Conservation (phyloP, 192 early-diverging fungal species). For the Dissophora ornata region DNA sequence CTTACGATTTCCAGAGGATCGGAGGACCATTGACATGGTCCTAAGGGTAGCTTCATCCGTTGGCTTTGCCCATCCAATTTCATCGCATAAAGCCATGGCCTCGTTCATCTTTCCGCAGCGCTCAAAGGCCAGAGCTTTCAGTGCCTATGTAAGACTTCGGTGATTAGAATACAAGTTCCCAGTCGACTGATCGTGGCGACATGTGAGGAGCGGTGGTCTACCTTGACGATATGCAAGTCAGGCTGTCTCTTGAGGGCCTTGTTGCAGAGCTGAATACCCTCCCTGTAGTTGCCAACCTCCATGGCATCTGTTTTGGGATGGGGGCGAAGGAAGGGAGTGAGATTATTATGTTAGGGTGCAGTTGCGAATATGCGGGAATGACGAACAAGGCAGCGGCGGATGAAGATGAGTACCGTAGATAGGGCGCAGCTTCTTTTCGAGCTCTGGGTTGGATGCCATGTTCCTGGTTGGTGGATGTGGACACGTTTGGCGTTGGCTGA, state of each 20-base stretch:
- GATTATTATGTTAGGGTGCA: too few relatives aligned
- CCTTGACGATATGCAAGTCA: slow-evolving; percentile 72
- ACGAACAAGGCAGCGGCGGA: too few relatives aligned
- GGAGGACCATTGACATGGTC: slow-evolving; percentile 67
- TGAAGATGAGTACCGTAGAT: slow-evolving; percentile 73
- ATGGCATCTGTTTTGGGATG: slow-evolving; percentile 63
- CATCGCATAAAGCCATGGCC: slow-evolving; percentile 68
- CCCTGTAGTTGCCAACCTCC: slow-evolving; percentile 73
- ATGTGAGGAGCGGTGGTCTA: too few relatives aligned
- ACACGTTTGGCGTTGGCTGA: too few relatives aligned
- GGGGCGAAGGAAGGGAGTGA: too few relatives aligned
- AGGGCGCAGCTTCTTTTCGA: slow-evolving; percentile 66
- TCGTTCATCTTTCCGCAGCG: slow-evolving; percentile 72
- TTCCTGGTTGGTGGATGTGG: too few relatives aligned
- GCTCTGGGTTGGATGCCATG: slow-evolving; percentile 40
- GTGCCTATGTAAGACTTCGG: slow-evolving; percentile 66
- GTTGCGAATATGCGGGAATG: too few relatives aligned
- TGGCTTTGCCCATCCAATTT: slow-evolving; percentile 70
- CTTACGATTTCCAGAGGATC: slow-evolving; percentile 66
- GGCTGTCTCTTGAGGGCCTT: slow-evolving; percentile 81
- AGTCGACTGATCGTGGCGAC: too few relatives aligned
- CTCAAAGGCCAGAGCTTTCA: slow-evolving; percentile 80
- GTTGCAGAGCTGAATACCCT: slow-evolving; percentile 67
- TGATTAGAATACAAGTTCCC: too few relatives aligned
- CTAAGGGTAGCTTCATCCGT: slow-evolving; percentile 72